Evolutionary conservation across 441 rosid species (phyloP).

Genomic region (Hura crepitans): DNA sequence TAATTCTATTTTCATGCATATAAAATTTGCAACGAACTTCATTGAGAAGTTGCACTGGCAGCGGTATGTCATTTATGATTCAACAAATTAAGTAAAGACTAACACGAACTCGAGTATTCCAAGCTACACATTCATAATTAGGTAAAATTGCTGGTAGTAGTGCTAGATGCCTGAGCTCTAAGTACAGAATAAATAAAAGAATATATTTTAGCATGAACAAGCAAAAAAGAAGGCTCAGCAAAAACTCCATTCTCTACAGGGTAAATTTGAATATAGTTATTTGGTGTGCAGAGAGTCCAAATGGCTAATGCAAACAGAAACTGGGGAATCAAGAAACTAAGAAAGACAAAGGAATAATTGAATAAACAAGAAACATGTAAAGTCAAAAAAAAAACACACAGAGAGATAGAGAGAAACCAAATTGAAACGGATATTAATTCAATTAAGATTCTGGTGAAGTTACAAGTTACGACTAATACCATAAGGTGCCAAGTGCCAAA

Average conservation of each 20-base stretch:
- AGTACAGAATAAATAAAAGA: background rate
- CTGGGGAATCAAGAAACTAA: constrained; percentile 2
- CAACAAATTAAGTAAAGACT: background rate
- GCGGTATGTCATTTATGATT: background rate
- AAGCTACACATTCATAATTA: background rate
- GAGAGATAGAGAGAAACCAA: background rate
- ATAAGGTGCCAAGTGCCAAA: background rate
- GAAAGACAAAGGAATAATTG: background rate
- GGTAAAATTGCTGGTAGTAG: background rate
- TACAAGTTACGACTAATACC: background rate
- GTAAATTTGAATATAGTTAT: background rate
- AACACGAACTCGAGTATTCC: background rate
- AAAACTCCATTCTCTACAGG: background rate
- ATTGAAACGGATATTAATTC: background rate
- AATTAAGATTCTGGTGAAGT: background rate
- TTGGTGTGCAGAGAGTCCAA: background rate
- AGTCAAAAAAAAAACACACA: no score
- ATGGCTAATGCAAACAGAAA: constrained; percentile 1
- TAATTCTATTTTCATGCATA: background rate
- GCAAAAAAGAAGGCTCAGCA: background rate
- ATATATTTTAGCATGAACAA: background rate
- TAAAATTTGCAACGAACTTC: background rate
- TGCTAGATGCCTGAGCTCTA: background rate
- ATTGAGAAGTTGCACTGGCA: background rate
- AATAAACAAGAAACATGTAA: background rate